These are phyloP conservation scores for Raphanus raphanistrum DNA, from an alignment of 345 rosid species.

Conservation along the genomic window DNA sequence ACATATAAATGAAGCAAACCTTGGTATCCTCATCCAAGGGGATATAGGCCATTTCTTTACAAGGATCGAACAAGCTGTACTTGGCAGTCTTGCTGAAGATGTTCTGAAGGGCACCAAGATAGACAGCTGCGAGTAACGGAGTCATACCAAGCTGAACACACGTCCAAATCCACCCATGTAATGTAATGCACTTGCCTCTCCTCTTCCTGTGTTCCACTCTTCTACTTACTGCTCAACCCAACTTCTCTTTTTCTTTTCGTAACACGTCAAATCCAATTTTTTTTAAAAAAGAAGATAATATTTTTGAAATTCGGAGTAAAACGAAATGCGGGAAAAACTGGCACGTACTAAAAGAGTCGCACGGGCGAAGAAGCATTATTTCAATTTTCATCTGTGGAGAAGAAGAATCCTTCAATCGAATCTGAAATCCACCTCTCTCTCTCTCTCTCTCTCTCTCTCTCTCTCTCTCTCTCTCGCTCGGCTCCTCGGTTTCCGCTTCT, in stretches of 20 bases:
- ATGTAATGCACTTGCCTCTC: conserved; percentile 66
- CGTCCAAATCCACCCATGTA: too few species aligned
- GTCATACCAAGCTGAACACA: conserved; percentile 90
- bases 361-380: neutral
- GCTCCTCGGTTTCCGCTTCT: neutral
- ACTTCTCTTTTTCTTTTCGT: too few species aligned
- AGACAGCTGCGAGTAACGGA: conserved; percentile 98
- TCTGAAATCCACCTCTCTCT: neutral
- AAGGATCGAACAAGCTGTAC: conserved; percentile 96
- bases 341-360: neutral
- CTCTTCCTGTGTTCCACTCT: conserved; percentile 65
- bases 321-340: neutral
- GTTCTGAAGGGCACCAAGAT: conserved; percentile 93
- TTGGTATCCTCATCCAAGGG: conserved; percentile 97
- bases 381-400: too few species aligned
- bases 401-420: neutral
- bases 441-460: too few species aligned
- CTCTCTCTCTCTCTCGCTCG: too few species aligned
- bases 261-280: too few species aligned
- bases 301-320: neutral
- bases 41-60: conserved; percentile 98
- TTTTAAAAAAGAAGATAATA: too few species aligned
- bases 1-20: too few species aligned
- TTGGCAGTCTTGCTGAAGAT: conserved; percentile 99
- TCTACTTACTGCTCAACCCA: conserved; percentile 72